Evolutionary conservation across 228 moss, liverwort and hornwort genomes (phyloP).

Genomic region (Sphagnum fallax): DNA sequence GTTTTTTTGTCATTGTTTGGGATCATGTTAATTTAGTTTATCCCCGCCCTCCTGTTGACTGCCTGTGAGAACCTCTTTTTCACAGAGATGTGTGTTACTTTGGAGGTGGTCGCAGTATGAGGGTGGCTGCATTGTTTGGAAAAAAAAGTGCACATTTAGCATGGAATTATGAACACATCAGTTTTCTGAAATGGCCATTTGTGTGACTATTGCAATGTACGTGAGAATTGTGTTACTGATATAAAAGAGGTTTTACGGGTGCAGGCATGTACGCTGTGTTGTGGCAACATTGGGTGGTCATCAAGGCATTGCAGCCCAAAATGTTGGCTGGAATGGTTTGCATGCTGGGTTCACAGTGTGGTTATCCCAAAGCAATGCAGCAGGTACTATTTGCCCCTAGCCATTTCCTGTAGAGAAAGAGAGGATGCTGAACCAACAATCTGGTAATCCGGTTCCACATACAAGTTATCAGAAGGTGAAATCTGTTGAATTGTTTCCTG

Average conservation of each 20-base stretch:
- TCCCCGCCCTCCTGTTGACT: background rate
- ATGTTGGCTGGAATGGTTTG: slow-evolving; percentile 69
- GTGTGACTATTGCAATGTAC: background rate
- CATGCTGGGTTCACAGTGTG: slow-evolving; percentile 90
- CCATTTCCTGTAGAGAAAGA: background rate
- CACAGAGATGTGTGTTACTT: too few relatives aligned
- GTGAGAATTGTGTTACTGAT: background rate
- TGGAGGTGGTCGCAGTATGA: too few relatives aligned
- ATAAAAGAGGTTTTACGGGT: background rate
- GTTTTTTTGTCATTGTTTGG: background rate
- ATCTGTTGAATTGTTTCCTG: too few relatives aligned
- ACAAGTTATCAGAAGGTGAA: too few relatives aligned
- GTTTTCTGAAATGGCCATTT: background rate
- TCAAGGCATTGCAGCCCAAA: slow-evolving; percentile 56
- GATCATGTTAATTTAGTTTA: background rate
- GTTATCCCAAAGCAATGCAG: slow-evolving; percentile 46
- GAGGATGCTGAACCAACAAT: too few relatives aligned
- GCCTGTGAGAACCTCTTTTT: background rate
- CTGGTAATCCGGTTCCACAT: too few relatives aligned
- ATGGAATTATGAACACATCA: too few relatives aligned
- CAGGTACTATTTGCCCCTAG: slow-evolving; percentile 17
- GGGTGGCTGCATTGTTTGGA: too few relatives aligned
- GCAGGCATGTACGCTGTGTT: slow-evolving; percentile 89
- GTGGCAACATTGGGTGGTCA: slow-evolving; percentile 72
- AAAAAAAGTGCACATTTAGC: too few relatives aligned